Percentiles rank a stretch among this genome's conserved stretches.
These are phyloP conservation scores for Cordyceps cateniannulata DNA, from an alignment of 2,329 filamentous ascomycete genomes.

Conservation along the genomic window DNA sequence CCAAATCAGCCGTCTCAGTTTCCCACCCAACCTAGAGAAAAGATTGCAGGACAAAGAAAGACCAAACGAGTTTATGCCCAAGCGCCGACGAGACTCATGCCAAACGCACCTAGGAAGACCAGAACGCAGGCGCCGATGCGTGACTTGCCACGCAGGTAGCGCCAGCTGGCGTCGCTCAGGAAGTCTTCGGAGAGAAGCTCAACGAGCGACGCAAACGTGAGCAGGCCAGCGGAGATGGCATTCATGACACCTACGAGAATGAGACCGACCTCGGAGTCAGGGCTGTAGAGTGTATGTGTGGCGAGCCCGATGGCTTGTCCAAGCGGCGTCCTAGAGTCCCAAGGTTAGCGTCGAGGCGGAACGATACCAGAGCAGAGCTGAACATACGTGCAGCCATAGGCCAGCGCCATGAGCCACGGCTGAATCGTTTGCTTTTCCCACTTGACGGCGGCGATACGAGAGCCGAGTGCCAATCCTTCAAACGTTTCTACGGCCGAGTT, in stretches of 20 bases:
- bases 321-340: conserved; percentile 46
- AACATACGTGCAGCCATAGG: conserved; percentile 49
- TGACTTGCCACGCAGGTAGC: conserved; percentile 43
- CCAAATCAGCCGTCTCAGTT: neutral
- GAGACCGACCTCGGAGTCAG: conserved; percentile 57
- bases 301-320: conserved; percentile 68
- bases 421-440: conserved; percentile 35
- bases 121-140: conserved; percentile 49
- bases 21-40: neutral
- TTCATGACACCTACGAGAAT: conserved; percentile 70
- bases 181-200: conserved; percentile 69
- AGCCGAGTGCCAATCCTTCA: conserved; percentile 56
- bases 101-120: conserved; percentile 52
- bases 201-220: conserved; percentile 65
- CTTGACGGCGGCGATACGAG: conserved; percentile 53
- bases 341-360: conserved; percentile 12
- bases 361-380: neutral
- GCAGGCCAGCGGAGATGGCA: conserved; percentile 63
- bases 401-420: conserved; percentile 51
- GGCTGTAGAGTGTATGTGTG: conserved; percentile 64
- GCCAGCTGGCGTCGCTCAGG: conserved; percentile 57
- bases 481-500: conserved; percentile 32
- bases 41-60: neutral
- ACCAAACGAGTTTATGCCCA: conserved; percentile 42
- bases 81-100: conserved; percentile 58